Percentiles rank a stretch among this genome's conserved stretches.
These are phyloP conservation scores for Suhomyces taliae DNA, from an alignment of 1,139 yeast species.

Conservation along the genomic window DNA sequence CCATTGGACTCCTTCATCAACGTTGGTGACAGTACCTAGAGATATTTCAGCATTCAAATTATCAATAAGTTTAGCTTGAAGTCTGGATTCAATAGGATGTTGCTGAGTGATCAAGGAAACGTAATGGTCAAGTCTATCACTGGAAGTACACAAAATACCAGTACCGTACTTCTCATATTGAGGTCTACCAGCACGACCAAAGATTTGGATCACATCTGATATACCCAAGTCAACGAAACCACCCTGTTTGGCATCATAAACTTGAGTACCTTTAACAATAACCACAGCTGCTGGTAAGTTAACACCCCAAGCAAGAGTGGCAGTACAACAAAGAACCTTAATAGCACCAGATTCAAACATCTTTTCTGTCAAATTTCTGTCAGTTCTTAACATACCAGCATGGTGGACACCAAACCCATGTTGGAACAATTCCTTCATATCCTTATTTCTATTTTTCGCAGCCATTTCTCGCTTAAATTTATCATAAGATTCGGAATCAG, in stretches of 20 bases:
- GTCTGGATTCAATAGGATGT: constrained; percentile 90
- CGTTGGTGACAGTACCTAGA: constrained; percentile 89
- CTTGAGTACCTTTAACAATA: constrained; percentile 93
- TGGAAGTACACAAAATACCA: constrained; percentile 84
- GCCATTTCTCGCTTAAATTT: constrained; percentile 64
- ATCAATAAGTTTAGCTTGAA: constrained; percentile 78
- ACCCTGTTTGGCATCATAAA: constrained; percentile 92
- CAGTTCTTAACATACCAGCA: constrained; percentile 94
- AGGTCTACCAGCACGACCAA: constrained; percentile 99
- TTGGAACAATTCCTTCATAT: constrained; percentile 75
- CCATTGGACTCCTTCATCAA: constrained; percentile 96
- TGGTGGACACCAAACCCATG: constrained; percentile 93
- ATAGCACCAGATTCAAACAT: constrained; percentile 85
- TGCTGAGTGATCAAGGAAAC: constrained; percentile 87
- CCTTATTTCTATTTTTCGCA: constrained; percentile 69
- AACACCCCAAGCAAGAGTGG: constrained; percentile 99
- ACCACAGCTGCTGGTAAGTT: constrained; percentile 98
- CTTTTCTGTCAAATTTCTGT: constrained; percentile 85
- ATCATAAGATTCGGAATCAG: constrained; percentile 46
- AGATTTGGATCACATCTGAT: constrained; percentile 94
- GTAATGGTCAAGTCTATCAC: constrained; percentile 82
- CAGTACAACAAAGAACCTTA: constrained; percentile 91
- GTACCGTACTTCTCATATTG: constrained; percentile 92
- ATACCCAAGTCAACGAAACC: constrained; percentile 92
- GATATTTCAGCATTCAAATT: constrained; percentile 95